Evolutionary conservation across 495 filamentous ascomycete genomes (phyloP).

Genomic region (Penicillium robsamsonii): DNA sequence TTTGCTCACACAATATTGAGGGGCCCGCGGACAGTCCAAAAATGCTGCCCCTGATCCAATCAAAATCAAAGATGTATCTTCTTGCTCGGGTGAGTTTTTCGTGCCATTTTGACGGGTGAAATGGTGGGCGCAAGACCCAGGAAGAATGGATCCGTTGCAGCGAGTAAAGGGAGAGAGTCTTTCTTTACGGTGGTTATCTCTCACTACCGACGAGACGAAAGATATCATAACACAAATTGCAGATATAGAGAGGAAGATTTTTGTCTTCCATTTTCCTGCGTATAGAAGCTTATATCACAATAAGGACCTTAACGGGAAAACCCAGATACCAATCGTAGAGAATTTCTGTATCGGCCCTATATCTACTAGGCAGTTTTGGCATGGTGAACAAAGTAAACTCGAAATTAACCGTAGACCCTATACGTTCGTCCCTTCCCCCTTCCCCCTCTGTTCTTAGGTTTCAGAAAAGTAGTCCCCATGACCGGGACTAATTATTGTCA

Average conservation of each 20-base stretch:
- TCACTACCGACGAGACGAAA: constrained; percentile 35
- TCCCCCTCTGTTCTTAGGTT: neutral
- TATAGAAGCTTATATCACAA: constrained; percentile 42
- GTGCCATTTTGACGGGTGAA: no score
- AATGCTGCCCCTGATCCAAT: no score
- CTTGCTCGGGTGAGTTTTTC: no score
- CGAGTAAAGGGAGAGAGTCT: constrained; percentile 36
- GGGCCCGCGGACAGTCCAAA: no score
- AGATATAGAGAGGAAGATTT: constrained; percentile 37
- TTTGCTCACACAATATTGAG: no score
- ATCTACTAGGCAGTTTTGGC: constrained; percentile 36
- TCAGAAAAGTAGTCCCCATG: constrained; percentile 5
- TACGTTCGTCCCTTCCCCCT: no score
- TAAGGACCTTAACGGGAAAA: constrained; percentile 26
- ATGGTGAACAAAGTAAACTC: constrained; percentile 32
- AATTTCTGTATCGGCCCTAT: constrained; percentile 40
- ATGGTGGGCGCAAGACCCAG: no score
- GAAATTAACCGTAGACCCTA: constrained; percentile 41
- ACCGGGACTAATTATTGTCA: constrained; percentile 22
- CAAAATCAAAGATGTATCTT: no score
- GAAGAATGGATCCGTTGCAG: no score
- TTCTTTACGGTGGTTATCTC: constrained; percentile 33
- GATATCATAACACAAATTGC: constrained; percentile 40
- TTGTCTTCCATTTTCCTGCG: constrained; percentile 33
- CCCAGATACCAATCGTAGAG: constrained; percentile 24